Base-by-base conservation (phyloP, 371 early-diverging fungal genomes). In the Mucor piriformis region DNA sequence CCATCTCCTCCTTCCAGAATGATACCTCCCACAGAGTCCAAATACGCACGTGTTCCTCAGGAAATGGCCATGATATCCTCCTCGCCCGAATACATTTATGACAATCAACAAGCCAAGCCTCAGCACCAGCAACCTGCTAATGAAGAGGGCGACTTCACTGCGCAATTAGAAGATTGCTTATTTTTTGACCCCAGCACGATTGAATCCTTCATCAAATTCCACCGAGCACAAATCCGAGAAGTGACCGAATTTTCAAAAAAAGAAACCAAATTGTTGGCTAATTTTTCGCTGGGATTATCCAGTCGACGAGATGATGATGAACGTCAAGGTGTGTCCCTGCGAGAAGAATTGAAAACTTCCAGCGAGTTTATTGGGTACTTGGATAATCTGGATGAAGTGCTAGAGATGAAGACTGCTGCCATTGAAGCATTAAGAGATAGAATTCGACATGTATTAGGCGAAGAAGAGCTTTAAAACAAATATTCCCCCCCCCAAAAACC, bases 231-330 rank as follows among this genome's bases (percentile, higher is more conserved):
- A 66, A 80, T 96, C 46, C 84, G 91, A 23, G 85, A 92, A 43
- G 85, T 88, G 11, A 87, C 88, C 12, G 96, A 95, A 58, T 78
- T 83, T 42, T 84, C 86, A 20, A 92, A 91, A 59, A 79, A 81
- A 46, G 96, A 97, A 72, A 90, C 90, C 48, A 88, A 87, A 66
- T 74, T 95, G 24, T 73, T 95, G 12, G 89, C 88, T 42, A 85
- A 88, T 32, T 85, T 93, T 58, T 85, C 92, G 18, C 54, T 82
- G 35, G 71, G 72, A 21, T 42, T 79, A 18, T 67, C 71, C 1
- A 69, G 67, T 54, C 54, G 68, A 70, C 70, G 72, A 69, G 61
- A 64, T 3, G 61, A 64, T 6, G 66, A 61, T 13, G 53, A 55
- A 1, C 59, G 57, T 6, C 34, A 63, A 16, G 8, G 33, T 1